Percentiles rank a stretch among this genome's conserved stretches.
phyloP scores from a whole-genome alignment of 2,329 filamentous ascomycete genomes.

The Botrytis fragariae region DNA sequence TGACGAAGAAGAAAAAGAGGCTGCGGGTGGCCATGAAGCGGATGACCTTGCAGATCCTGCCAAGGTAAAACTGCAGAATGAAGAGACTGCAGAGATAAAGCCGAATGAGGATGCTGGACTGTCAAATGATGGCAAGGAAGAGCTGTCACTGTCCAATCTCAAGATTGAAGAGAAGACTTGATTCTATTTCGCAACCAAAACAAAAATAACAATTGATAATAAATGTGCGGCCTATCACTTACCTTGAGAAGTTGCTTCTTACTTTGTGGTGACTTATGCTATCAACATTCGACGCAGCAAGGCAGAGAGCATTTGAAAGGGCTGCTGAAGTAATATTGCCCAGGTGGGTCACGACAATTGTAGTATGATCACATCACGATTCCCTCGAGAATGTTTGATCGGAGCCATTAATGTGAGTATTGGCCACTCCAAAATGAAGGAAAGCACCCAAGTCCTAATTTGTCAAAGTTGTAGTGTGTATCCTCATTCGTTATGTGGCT shows the following conservation, averaged over 20 bases:
- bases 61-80: not conserved
- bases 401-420: not conserved
- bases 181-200: slow-evolving; percentile 1
- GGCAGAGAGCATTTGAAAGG: not conserved
- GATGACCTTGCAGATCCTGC: not conserved
- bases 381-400: not conserved
- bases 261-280: not conserved
- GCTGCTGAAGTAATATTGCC: not conserved
- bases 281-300: not conserved
- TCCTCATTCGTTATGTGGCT: not conserved
- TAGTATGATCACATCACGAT: not conserved
- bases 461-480: not conserved
- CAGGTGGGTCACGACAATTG: not conserved
- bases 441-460: not conserved
- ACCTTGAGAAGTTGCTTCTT: not conserved
- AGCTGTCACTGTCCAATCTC: slow-evolving; percentile 29
- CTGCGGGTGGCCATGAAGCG: not conserved
- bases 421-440: not conserved
- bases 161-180: slow-evolving; percentile 37
- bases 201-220: not conserved
- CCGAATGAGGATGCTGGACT: not conserved
- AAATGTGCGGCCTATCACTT: not conserved
- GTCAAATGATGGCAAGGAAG: slow-evolving; percentile 16
- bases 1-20: slow-evolving; percentile 36
- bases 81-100: not conserved